Evolutionary conservation across 176 grass and related monocot species (phyloP).

Genomic region (Cymbopogon citratus): DNA sequence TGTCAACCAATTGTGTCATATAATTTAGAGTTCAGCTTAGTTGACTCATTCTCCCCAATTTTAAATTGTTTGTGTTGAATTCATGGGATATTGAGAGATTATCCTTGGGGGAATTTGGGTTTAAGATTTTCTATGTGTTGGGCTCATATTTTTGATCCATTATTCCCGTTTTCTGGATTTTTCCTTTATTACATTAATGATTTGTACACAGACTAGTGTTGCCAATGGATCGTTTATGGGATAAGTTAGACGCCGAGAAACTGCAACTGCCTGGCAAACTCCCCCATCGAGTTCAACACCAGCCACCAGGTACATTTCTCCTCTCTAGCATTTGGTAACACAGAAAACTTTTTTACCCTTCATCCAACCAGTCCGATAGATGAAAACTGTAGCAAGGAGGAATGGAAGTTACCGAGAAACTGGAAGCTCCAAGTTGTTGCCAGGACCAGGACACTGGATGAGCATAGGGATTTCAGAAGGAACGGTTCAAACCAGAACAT

Average conservation of each 20-base stretch:
- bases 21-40: not conserved
- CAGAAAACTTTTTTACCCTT: not conserved
- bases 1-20: not conserved
- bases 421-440: not conserved
- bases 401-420: not conserved
- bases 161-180: not conserved
- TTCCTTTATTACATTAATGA: not conserved
- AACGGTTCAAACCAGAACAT: slow-evolving; percentile 8
- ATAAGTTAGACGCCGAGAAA: not conserved
- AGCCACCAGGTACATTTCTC: not conserved
- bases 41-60: not conserved
- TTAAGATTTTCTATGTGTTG: not conserved
- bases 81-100: not conserved
- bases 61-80: not conserved
- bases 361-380: not conserved
- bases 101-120: not conserved
- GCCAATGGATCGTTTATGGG: not conserved
- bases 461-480: not conserved
- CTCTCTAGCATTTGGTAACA: not conserved
- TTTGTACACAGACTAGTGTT: not conserved
- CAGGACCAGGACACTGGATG: not conserved
- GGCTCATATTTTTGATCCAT: not conserved
- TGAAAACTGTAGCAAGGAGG: not conserved
- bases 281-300: not conserved
- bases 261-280: not conserved